A percentile compares a stretch with the other conserved stretches of the same genome.
Evolutionary conservation across 768 basidiomycete genomes (phyloP).

Genomic region (Ramaria sp.): DNA sequence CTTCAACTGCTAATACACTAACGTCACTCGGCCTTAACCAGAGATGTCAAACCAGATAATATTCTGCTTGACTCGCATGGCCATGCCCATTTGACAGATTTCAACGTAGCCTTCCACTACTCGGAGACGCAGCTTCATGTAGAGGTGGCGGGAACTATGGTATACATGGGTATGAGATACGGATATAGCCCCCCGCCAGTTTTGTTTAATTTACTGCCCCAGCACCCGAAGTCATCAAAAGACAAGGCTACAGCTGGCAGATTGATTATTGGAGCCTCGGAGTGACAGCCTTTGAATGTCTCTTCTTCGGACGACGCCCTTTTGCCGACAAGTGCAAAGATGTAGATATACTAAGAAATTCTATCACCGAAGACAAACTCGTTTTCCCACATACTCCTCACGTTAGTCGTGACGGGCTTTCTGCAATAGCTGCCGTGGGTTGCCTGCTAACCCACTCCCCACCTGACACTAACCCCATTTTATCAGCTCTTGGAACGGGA

Average conservation of each 20-base stretch:
- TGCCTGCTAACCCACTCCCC: background rate
- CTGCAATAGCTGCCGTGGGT: background rate
- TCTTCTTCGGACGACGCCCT: slow-evolving; percentile 1
- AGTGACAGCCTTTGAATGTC: background rate
- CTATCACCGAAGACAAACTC: background rate
- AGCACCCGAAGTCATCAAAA: slow-evolving; percentile 3
- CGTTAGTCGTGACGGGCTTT: background rate
- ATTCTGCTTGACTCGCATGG: slow-evolving; percentile 88
- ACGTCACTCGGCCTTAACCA: slow-evolving; percentile 22
- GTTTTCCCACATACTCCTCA: background rate
- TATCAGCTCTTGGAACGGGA: background rate
- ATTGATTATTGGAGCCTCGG: slow-evolving; percentile 8
- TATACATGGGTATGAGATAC: slow-evolving; percentile 69
- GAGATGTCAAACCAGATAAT: slow-evolving; percentile 96
- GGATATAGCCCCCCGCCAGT: background rate
- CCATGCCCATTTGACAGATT: slow-evolving; percentile 95
- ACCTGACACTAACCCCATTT: background rate
- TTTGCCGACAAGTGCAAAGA: background rate
- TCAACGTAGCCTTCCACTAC: slow-evolving; percentile 98
- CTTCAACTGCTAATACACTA: slow-evolving; percentile 18
- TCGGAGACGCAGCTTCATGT: slow-evolving; percentile 82
- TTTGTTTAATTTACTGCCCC: slow-evolving; percentile 10
- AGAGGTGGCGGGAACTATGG: slow-evolving; percentile 96
- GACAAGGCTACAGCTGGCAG: slow-evolving; percentile 5
- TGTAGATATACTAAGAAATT: background rate